Evolutionary conservation across 768 basidiomycete species (phyloP), one percentile per base, ranked within the genome.

Genomic region (Hygrophoropsis aurantiaca): DNA sequence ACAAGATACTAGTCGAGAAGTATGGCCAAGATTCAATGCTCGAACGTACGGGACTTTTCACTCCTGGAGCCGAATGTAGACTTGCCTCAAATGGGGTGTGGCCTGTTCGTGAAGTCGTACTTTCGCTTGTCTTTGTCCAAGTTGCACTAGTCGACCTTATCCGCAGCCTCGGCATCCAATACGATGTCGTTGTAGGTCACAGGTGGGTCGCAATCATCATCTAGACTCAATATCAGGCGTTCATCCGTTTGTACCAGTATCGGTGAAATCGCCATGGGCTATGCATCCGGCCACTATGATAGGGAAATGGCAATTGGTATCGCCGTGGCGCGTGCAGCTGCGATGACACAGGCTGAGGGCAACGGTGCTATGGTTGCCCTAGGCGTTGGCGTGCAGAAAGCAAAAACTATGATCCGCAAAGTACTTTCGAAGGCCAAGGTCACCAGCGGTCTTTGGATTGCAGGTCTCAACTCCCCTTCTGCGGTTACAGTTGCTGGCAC

Each of bases 231-330:
- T 7, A 36, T 33, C 11, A 20, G 7, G 7, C 24, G 33, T 44
- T 65, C 39, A 58, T 40, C 11, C 15, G 10, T n/a, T 33, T 40
- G 10, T 10, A 18, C 10, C 19, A 45, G 16, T 57, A 54, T 54
- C 51, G 66, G 68, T 23, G 68, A 71, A 41, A 65, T 70, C 37
- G 68, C 64, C 4, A 70, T 69, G 58, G 59, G 66, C 33, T 71
- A 71, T 21, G 66, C 68, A 13, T 63, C 69, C 1, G 68, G 69
- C 10, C 61, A 70, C 18, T 65, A 65, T 27, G 57, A 69, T 35
- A 68, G 59, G 39, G 56, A 67, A 44, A 67, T 59, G 51, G 58
- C 66, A 3, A 25, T 70, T 24, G 68, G 62, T 27, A 57, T 69
- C n/a, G 67, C 68, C 10, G 56, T 61, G 9, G 68, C 66, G 13